phyloP scores from a whole-genome alignment of 1,284 basidiomycete genomes.

The Melanopsichium pennsylvanicum region DNA sequence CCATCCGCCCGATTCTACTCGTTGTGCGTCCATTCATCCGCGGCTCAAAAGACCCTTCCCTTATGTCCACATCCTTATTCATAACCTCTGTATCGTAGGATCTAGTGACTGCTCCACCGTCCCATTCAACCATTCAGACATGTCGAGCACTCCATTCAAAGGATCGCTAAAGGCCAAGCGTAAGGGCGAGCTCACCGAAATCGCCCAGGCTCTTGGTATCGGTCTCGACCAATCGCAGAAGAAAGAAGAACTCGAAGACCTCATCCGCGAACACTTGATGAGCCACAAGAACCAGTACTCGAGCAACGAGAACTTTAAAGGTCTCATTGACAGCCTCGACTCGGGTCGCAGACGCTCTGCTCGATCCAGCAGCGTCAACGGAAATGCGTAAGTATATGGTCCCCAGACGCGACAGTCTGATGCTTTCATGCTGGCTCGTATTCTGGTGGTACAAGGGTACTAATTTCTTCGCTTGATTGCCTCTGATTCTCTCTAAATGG shows the following conservation, averaged over 20 bases:
- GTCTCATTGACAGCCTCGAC: conserved; percentile 55
- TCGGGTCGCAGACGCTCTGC: conserved; percentile 31
- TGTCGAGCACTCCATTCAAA: conserved; percentile 47
- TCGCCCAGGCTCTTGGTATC: conserved; percentile 51
- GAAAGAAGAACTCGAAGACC: conserved; percentile 54
- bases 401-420: too few relatives aligned
- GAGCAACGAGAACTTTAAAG: conserved; percentile 40
- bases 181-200: conserved; percentile 55
- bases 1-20: conserved; percentile 1
- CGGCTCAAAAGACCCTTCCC: conserved; percentile 1
- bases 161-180: conserved; percentile 55
- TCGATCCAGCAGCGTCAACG: conserved; percentile 47
- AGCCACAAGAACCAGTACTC: conserved; percentile 39
- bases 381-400: conserved; percentile 26
- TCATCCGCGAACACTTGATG: conserved; percentile 47
- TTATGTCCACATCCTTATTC: conserved; percentile 8
- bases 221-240: conserved; percentile 32
- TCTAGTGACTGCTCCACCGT: not conserved
- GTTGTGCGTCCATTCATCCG: conserved; percentile 14
- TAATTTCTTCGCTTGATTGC: too few relatives aligned
- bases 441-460: too few relatives aligned
- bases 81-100: not conserved
- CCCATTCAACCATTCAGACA: not conserved
- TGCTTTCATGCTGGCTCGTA: too few relatives aligned
- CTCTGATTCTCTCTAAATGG: too few relatives aligned